Conservation (phyloP, 2,329 filamentous ascomycete species). For the Cercospora zeina region DNA sequence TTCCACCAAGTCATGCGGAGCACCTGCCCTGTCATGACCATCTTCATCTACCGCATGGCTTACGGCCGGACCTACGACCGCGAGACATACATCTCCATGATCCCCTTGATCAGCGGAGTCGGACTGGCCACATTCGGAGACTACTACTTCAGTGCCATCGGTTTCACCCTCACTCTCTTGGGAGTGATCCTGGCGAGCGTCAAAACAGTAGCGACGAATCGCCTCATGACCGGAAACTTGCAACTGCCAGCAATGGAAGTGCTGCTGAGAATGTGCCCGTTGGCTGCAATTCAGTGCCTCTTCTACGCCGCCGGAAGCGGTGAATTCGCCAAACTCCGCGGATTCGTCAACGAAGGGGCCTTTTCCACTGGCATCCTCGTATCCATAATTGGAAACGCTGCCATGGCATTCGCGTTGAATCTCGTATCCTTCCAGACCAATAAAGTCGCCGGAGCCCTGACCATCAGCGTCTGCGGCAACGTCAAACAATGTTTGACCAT, state of each 20-base stretch:
- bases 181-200: slow-evolving; percentile 42
- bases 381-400: slow-evolving; percentile 38
- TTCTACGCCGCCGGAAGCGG: slow-evolving; percentile 28
- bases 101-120: slow-evolving; percentile 62
- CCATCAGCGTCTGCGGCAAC: slow-evolving; percentile 43
- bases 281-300: slow-evolving; percentile 30
- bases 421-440: slow-evolving; percentile 44
- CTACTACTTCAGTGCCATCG: slow-evolving; percentile 60
- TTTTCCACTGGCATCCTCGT: slow-evolving; percentile 30
- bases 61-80: slow-evolving; percentile 59
- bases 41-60: slow-evolving; percentile 60
- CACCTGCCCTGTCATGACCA: slow-evolving; percentile 62
- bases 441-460: slow-evolving; percentile 43
- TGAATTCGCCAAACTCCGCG: slow-evolving; percentile 44
- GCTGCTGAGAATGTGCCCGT: slow-evolving; percentile 46
- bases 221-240: slow-evolving; percentile 63
- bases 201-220: slow-evolving; percentile 66
- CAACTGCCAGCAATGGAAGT: slow-evolving; percentile 61
- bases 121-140: slow-evolving; percentile 63
- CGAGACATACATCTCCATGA: slow-evolving; percentile 60
- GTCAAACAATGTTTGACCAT: slow-evolving; percentile 44
- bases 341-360: slow-evolving; percentile 28
- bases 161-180: slow-evolving; percentile 45
- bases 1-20: slow-evolving; percentile 67
- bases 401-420: slow-evolving; percentile 42